phyloP scores from a whole-genome alignment of 2,329 filamentous ascomycete species.

The Colletotrichum magnum region DNA sequence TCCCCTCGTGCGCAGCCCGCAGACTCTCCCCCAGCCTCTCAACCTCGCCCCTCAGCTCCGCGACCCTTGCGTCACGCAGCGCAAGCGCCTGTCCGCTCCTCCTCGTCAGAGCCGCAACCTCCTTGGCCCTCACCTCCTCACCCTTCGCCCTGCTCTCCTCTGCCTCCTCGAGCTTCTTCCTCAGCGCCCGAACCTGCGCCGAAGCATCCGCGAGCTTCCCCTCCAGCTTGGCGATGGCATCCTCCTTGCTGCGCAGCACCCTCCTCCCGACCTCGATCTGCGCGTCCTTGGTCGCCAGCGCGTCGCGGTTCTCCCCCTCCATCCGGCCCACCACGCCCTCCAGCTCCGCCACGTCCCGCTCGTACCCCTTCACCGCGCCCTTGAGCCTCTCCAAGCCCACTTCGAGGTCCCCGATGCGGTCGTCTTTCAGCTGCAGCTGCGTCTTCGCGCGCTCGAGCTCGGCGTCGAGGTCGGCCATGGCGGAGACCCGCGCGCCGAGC shows the following conservation, averaged over 20 bases:
- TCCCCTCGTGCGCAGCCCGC: constrained; percentile 61
- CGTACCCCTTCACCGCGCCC: constrained; percentile 66
- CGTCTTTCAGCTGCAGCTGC: constrained; percentile 55
- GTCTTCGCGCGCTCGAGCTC: constrained; percentile 55
- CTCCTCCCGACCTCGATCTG: constrained; percentile 52
- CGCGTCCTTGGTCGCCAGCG: constrained; percentile 49
- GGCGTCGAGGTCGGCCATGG: constrained; percentile 62
- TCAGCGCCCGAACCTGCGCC: constrained; percentile 55
- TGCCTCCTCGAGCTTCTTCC: constrained; percentile 54
- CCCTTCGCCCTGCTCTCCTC: constrained; percentile 52
- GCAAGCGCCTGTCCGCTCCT: constrained; percentile 64
- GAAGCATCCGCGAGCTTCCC: constrained; percentile 58
- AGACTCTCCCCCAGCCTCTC: constrained; percentile 62
- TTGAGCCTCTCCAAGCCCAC: constrained; percentile 64
- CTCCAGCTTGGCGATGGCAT: constrained; percentile 59
- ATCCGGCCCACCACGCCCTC: constrained; percentile 65
- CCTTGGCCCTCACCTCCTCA: constrained; percentile 51
- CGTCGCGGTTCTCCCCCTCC: constrained; percentile 57
- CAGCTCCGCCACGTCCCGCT: constrained; percentile 67
- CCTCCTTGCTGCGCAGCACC: constrained; percentile 53
- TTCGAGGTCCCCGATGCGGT: constrained; percentile 62
- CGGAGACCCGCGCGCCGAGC: constrained; percentile 65
- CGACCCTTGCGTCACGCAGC: constrained; percentile 64
- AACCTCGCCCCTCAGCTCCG: constrained; percentile 64
- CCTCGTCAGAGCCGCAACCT: constrained; percentile 54